A percentile compares a stretch with the other conserved stretches of the same genome.
phyloP scores from a whole-genome alignment of 345 rosid genomes.

The Eutrema yunnanense region DNA sequence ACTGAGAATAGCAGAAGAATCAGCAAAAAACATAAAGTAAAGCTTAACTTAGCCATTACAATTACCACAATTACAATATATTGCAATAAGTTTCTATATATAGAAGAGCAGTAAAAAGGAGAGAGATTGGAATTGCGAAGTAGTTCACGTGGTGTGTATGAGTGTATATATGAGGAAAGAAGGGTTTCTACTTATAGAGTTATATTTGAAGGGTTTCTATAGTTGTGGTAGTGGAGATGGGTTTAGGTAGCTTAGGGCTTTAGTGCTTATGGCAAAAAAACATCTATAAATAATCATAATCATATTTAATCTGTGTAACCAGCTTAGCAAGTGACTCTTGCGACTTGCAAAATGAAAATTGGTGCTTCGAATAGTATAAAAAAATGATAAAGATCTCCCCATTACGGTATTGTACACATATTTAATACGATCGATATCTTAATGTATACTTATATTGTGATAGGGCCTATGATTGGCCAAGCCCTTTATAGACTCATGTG shows the following conservation, averaged over 20 bases:
- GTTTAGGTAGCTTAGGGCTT: constrained; percentile 13
- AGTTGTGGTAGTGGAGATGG: constrained; percentile 13
- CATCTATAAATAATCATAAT: background rate
- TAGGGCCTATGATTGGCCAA: constrained; percentile 17
- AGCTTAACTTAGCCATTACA: constrained; percentile 26
- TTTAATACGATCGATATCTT: constrained; percentile 18
- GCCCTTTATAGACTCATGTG: constrained; percentile 28
- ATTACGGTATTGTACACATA: constrained; percentile 14
- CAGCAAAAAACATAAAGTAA: constrained; percentile 6
- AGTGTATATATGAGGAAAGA: constrained; percentile 24
- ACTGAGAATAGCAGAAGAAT: constrained; percentile 25
- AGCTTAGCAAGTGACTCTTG: constrained; percentile 19
- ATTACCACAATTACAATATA: background rate
- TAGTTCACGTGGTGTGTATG: constrained; percentile 6
- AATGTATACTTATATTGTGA: constrained; percentile 4
- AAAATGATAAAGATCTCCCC: constrained; percentile 15
- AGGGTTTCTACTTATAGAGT: constrained; percentile 27
- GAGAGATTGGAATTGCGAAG: background rate
- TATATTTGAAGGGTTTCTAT: constrained; percentile 9
- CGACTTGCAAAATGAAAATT: constrained; percentile 26
- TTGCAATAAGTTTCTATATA: background rate
- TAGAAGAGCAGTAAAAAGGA: background rate
- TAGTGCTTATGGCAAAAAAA: constrained; percentile 12
- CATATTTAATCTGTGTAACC: background rate
- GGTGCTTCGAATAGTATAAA: constrained; percentile 15